Evolutionary conservation across 345 rosid genomes (phyloP).

Genomic region (Eucalyptus pauciflora): DNA sequence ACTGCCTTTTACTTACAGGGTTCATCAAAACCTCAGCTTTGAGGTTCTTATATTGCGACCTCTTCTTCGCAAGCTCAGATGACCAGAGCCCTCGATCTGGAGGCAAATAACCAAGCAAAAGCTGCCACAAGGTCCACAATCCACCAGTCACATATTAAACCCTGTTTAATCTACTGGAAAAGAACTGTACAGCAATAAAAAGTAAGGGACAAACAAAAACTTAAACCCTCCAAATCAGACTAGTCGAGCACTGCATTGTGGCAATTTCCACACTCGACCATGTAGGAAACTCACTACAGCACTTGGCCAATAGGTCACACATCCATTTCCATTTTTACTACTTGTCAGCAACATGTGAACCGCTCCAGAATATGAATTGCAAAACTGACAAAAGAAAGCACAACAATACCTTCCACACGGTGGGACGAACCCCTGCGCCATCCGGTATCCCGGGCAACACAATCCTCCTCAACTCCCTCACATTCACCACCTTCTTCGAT

Average conservation of each 20-base stretch:
- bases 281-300: not conserved
- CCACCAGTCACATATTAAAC: not conserved
- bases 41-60: constrained; percentile 84
- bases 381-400: not conserved
- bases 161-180: not conserved
- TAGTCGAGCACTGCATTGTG: not conserved
- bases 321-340: not conserved
- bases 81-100: constrained; percentile 78
- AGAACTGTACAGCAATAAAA: not conserved
- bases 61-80: constrained; percentile 76
- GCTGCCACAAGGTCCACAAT: constrained; percentile 29
- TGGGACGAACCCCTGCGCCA: constrained; percentile 70
- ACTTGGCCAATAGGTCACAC: not conserved
- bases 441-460: constrained; percentile 85
- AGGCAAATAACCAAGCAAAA: constrained; percentile 72
- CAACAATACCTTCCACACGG: constrained; percentile 72
- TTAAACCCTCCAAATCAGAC: not conserved
- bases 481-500: constrained; percentile 75
- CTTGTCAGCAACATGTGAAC: not conserved
- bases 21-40: constrained; percentile 87
- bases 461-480: constrained; percentile 66
- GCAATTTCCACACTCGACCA: not conserved
- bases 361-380: not conserved
- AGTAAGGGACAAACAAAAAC: not conserved
- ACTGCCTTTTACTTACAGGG: constrained; percentile 47